Conservation (phyloP, 2,329 filamentous ascomycete genomes). For the Shiraia sp. region DNA sequence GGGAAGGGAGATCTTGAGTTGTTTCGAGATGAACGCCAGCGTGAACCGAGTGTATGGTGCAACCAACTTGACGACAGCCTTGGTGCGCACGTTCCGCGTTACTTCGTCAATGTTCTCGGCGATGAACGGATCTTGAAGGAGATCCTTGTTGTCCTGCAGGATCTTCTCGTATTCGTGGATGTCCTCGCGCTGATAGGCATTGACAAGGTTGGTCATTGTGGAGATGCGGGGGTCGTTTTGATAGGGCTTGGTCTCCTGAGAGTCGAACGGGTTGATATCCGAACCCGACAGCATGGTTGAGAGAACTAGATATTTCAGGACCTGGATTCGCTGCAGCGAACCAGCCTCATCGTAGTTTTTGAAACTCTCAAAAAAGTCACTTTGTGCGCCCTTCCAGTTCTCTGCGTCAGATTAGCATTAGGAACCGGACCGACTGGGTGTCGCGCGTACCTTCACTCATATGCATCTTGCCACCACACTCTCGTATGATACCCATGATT, state of each 20-base stretch:
- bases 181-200: constrained; percentile 94
- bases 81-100: constrained; percentile 96
- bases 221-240: constrained; percentile 92
- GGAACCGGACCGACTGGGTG: constrained; percentile 10
- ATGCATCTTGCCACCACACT: constrained; percentile 99
- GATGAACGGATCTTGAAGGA: constrained; percentile 91
- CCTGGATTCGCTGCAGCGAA: constrained; percentile 92
- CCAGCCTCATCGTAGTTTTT: constrained; percentile 98
- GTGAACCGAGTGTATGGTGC: constrained; percentile 94
- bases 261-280: constrained; percentile 98
- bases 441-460: constrained; percentile 75
- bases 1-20: constrained; percentile 79
- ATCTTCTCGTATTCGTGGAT: constrained; percentile 90
- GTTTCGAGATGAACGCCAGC: constrained; percentile 81
- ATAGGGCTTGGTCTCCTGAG: constrained; percentile 98
- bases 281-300: constrained; percentile 99
- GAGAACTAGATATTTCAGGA: constrained; percentile 93
- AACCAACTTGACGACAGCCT: constrained; percentile 89
- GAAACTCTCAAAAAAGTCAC: constrained; percentile 98
- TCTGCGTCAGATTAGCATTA: constrained; percentile 55
- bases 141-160: constrained; percentile 82
- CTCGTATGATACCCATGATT: constrained; percentile 98
- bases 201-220: constrained; percentile 95
- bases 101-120: constrained; percentile 99
- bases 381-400: constrained; percentile 97